A percentile compares a stretch with the other conserved stretches of the same genome.
These are phyloP conservation scores for Ulota crispa DNA, from an alignment of 225 moss, liverwort and hornwort species.

Conservation along the genomic window DNA sequence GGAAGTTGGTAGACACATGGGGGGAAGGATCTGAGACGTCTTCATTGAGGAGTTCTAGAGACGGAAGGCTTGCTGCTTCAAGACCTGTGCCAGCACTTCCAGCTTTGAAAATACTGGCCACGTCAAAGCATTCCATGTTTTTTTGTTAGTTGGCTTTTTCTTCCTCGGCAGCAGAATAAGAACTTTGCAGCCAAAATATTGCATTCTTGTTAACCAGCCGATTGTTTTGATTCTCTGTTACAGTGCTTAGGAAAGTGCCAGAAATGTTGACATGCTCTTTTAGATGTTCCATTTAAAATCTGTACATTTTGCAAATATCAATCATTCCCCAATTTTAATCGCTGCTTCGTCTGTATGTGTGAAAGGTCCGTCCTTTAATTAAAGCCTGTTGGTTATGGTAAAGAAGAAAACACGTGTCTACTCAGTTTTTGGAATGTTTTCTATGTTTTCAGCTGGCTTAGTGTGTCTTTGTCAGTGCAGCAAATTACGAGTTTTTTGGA, in stretches of 20 bases:
- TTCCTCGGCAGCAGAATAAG: not conserved
- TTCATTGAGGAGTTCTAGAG: slow-evolving; percentile 27
- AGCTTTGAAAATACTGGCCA: not conserved
- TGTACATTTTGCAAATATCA: not conserved
- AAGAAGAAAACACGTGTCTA: not conserved
- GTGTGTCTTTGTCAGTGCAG: not conserved
- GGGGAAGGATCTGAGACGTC: slow-evolving; percentile 58
- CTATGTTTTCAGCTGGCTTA: too few relatives aligned
- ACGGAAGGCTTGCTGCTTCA: not conserved
- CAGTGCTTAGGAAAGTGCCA: not conserved
- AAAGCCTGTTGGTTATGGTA: not conserved
- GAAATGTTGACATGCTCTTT: not conserved
- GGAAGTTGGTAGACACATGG: slow-evolving; percentile 50
- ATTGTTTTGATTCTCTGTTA: not conserved
- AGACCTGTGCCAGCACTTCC: slow-evolving; percentile 19
- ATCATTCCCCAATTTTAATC: too few relatives aligned
- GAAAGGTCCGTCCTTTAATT: not conserved
- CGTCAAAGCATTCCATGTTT: slow-evolving; percentile 29
- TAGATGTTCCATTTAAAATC: not conserved
- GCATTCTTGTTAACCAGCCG: slow-evolving; percentile 1
- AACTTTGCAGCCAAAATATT: not conserved
- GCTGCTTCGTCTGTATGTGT: not conserved
- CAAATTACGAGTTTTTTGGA: not conserved
- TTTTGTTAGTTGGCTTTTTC: not conserved
- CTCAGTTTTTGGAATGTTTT: not conserved